These are phyloP conservation scores for Stachybotrys elegans DNA, from an alignment of 2,329 filamentous ascomycete species.

Conservation along the genomic window DNA sequence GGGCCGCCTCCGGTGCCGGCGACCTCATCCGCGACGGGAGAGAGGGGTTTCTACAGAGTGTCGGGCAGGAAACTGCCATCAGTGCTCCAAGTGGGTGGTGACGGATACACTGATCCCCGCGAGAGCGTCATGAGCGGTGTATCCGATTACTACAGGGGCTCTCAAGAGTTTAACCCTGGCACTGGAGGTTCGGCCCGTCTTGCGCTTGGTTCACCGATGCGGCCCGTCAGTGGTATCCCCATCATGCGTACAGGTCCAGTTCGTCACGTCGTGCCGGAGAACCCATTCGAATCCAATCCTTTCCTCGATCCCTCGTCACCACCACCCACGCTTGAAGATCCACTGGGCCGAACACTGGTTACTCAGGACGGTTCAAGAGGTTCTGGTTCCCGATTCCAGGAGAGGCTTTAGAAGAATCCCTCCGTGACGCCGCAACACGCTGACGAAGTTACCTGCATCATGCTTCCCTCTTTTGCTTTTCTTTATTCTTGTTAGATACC, in stretches of 20 bases:
- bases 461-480: too few relatives aligned
- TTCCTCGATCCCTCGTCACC: conserved; percentile 18
- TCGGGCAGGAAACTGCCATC: conserved; percentile 61
- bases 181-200: conserved; percentile 32
- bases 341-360: conserved; percentile 31
- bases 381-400: conserved; percentile 35
- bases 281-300: conserved; percentile 38
- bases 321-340: conserved; percentile 24
- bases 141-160: conserved; percentile 51
- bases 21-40: conserved; percentile 24
- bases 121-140: conserved; percentile 40
- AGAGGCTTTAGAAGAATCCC: conserved; percentile 24
- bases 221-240: conserved; percentile 55
- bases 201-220: conserved; percentile 53
- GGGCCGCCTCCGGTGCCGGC: conserved; percentile 23
- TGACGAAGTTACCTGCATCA: too few relatives aligned
- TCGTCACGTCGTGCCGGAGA: conserved; percentile 49
- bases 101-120: conserved; percentile 53
- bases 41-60: conserved; percentile 59
- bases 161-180: conserved; percentile 37
- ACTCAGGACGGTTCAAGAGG: conserved; percentile 27
- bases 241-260: conserved; percentile 61
- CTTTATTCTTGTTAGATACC: too few relatives aligned
- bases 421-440: background rate
- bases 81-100: conserved; percentile 56